phyloP scores from a whole-genome alignment of 306 rosid genomes.

The Vigna reflexopilosa region DNA sequence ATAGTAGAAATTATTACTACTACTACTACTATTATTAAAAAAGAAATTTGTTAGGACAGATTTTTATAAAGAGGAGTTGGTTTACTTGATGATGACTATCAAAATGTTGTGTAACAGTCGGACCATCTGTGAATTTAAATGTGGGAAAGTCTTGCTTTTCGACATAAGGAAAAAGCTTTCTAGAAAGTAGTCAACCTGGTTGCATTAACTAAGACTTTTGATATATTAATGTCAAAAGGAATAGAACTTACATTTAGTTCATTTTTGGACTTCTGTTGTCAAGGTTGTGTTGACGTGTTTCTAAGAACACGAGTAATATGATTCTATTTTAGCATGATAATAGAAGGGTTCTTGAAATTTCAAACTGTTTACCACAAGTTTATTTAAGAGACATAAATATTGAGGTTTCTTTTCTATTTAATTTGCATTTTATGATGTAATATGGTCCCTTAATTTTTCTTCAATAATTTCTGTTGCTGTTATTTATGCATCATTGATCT shows the following conservation, averaged over 20 bases:
- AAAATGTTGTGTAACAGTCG: not conserved
- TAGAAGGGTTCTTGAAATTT: not conserved
- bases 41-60: not conserved
- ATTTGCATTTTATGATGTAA: not conserved
- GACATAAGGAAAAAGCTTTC: slow-evolving; percentile 1
- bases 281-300: slow-evolving; percentile 28
- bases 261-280: not conserved
- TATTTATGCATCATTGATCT: slow-evolving; percentile 12
- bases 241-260: not conserved
- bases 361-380: not conserved
- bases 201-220: not conserved
- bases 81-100: not conserved
- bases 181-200: not conserved
- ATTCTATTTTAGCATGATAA: not conserved
- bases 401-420: not conserved
- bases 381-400: not conserved
- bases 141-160: slow-evolving; percentile 15
- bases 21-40: not conserved
- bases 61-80: not conserved
- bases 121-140: not conserved
- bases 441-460: not conserved
- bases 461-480: not conserved
- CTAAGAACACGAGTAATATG: not conserved
- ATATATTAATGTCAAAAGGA: slow-evolving; percentile 1
- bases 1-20: not conserved